These are phyloP conservation scores for Annona cherimola DNA, from an alignment of 164 flowering plant genomes.

Conservation along the genomic window DNA sequence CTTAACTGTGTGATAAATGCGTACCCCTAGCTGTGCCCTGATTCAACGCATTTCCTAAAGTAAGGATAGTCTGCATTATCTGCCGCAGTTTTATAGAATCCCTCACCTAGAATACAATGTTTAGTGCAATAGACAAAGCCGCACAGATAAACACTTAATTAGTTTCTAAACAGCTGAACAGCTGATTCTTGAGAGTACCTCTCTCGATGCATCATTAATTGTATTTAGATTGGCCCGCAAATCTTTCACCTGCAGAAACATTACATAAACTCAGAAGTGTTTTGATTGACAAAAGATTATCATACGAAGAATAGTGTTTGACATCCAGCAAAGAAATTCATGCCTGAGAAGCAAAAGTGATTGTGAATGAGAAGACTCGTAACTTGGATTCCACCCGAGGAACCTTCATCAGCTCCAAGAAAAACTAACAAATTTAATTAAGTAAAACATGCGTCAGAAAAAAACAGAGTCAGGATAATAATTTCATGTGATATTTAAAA, in stretches of 20 bases:
- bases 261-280: background rate
- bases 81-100: constrained; percentile 85
- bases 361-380: constrained; percentile 89
- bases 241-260: constrained; percentile 66
- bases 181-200: constrained; percentile 41
- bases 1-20: background rate
- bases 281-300: background rate
- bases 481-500: background rate
- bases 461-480: background rate
- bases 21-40: constrained; percentile 98
- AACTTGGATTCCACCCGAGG: constrained; percentile 95
- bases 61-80: constrained; percentile 95
- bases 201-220: constrained; percentile 69
- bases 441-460: constrained; percentile 7
- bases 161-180: background rate
- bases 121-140: constrained; percentile 9
- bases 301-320: background rate
- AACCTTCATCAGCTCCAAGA: constrained; percentile 94
- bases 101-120: constrained; percentile 58
- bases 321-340: constrained; percentile 12
- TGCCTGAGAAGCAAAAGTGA: constrained; percentile 80
- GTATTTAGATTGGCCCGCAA: constrained; percentile 54
- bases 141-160: background rate
- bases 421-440: constrained; percentile 54
- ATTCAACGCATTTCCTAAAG: constrained; percentile 94